Conservation (phyloP, 2,329 filamentous ascomycete species). For the Bipolaris gigantea region DNA sequence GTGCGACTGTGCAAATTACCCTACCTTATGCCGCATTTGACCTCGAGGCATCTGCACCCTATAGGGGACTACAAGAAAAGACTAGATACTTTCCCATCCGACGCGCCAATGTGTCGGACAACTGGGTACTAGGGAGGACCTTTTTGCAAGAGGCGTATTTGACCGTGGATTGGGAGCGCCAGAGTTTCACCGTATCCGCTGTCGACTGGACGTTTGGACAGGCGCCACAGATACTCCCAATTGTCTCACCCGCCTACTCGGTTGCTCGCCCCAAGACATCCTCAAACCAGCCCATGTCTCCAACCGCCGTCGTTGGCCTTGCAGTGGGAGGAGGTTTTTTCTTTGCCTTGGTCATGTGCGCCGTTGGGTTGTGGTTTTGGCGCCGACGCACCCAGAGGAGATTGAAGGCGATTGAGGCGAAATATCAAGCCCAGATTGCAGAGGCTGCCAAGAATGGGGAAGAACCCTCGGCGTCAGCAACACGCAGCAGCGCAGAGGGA, state of each 20-base stretch:
- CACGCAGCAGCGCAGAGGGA: constrained; percentile 23
- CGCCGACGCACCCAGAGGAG: constrained; percentile 29
- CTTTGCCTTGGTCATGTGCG: constrained; percentile 35
- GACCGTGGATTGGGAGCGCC: constrained; percentile 53
- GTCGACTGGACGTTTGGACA: constrained; percentile 37
- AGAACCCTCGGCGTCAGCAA: constrained; percentile 26
- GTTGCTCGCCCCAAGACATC: neutral
- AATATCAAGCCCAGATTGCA: constrained; percentile 27
- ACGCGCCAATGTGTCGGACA: constrained; percentile 55
- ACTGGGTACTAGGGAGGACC: constrained; percentile 65
- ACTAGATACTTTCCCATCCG: constrained; percentile 69
- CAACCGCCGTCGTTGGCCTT: constrained; percentile 50
- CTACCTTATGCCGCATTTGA: constrained; percentile 57
- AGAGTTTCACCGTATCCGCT: constrained; percentile 52
- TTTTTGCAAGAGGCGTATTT: constrained; percentile 70
- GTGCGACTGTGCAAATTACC: constrained; percentile 48
- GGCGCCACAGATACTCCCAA: constrained; percentile 35
- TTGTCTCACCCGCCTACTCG: constrained; percentile 35
- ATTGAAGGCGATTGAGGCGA: constrained; percentile 26
- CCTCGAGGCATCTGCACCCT: constrained; percentile 49
- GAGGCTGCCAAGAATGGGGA: constrained; percentile 27
- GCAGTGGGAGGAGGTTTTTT: constrained; percentile 46
- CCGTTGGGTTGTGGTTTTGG: constrained; percentile 42
- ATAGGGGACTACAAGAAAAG: constrained; percentile 61
- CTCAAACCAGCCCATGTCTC: constrained; percentile 17